Base-by-base conservation (phyloP, 164 flowering plant species). In the Magnolia changhungtana region DNA sequence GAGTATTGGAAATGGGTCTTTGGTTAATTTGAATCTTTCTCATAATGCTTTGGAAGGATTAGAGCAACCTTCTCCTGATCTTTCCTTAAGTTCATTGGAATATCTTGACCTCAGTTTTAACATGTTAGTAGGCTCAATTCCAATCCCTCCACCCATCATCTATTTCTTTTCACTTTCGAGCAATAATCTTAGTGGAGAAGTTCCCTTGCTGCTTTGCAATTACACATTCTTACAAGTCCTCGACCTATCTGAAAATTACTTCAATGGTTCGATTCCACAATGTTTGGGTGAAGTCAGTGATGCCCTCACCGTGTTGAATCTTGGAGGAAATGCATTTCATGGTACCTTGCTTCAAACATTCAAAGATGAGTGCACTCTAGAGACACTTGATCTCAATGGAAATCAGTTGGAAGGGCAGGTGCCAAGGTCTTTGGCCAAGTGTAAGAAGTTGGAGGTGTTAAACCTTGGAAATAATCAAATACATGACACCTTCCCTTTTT, bases 401-500 rank as follows among this genome's bases (percentile, higher is more conserved):
- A 70, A 70, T 50, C 52, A 18, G 10, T 50, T 70, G 7, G 72
- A 50, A 50, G 72, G 72, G 4, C 3, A 19, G 11, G 19, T 70
- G 14, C 72, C 72, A 50, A 50, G 21, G 19, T 70, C 27, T 19
- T 8, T 70, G 23, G 23, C 72, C 18, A 45, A 49, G 6, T 70
- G 72, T 16, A 49, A 7, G 14, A 37, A 7, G 24, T n/a, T 70
- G 8, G 58, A 49, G 4, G 58, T 70, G 19, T 5, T 70, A 70
- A 21, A 70, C 72, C 8, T 70, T 21, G 72, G 58, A 8, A 50
- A 70, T 14, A 70, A 70, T 50, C 21, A 20, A 18, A 18, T 70
- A 49, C 8, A 70, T 19, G 72, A 70, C 49, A 29, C 5, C 24
- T 70, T 70, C 58, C 72, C 72, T 45, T 70, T 58, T 2, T 70